Evolutionary conservation across 495 filamentous ascomycete genomes (phyloP).

Genomic region (Penicillium crystallinum): DNA sequence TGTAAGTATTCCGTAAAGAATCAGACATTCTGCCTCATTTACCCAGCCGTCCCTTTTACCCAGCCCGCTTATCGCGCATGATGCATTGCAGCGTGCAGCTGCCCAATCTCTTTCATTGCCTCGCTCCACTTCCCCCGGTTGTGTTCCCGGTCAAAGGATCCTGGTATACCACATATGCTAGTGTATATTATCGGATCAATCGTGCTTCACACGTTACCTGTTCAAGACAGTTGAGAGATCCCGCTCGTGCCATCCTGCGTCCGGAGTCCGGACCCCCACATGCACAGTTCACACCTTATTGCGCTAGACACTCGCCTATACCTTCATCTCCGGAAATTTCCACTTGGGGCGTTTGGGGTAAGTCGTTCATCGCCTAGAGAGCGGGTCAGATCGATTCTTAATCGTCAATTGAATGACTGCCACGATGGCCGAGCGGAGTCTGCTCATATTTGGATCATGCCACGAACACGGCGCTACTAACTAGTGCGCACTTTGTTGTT

Average conservation of each 20-base stretch:
- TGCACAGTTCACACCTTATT: conserved; percentile 34
- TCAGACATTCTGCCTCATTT: neutral
- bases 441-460: neutral
- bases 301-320: neutral
- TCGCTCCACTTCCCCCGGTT: conserved; percentile 25
- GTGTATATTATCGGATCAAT: neutral
- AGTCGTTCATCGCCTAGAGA: neutral
- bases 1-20: neutral
- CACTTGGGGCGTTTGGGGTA: neutral
- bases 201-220: neutral
- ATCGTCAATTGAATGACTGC: conserved; percentile 5
- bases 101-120: neutral
- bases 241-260: conserved; percentile 4
- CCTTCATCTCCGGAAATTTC: too few species aligned
- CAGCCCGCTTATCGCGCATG: conserved; percentile 1
- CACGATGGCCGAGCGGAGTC: neutral
- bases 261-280: conserved; percentile 10
- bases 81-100: conserved; percentile 3
- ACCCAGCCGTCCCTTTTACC: neutral
- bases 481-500: neutral
- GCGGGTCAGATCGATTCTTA: conserved; percentile 1
- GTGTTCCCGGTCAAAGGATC: conserved; percentile 22
- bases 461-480: conserved; percentile 1
- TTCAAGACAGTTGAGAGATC: conserved; percentile 1
- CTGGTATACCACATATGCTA: neutral